Conservation (phyloP, 2,329 filamentous ascomycete genomes). For the Claviceps arundinis region DNA sequence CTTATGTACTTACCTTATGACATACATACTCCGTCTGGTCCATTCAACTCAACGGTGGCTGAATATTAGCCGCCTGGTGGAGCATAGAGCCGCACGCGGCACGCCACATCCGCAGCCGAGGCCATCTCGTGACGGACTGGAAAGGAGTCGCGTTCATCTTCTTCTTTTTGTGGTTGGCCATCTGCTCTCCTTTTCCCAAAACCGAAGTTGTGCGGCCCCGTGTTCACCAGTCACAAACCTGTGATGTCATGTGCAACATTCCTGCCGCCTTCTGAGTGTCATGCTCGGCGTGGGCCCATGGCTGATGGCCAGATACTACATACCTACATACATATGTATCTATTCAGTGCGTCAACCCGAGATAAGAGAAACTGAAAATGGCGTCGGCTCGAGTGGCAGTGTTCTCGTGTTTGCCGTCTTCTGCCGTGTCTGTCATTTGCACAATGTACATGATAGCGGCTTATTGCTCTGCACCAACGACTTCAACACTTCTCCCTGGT, state of each 20-base stretch:
- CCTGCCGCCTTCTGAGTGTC: not conserved
- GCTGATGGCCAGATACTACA: not conserved
- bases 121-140: too few relatives aligned
- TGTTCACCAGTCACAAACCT: not conserved
- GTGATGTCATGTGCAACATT: not conserved
- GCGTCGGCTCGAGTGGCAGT: not conserved
- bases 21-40: too few relatives aligned
- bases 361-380: not conserved
- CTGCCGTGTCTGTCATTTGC: not conserved
- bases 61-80: constrained; percentile 11
- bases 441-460: not conserved
- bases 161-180: not conserved
- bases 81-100: constrained; percentile 8
- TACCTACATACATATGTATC: too few relatives aligned
- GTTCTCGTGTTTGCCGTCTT: not conserved
- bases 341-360: not conserved
- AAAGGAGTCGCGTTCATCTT: too few relatives aligned
- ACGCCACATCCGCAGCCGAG: not conserved
- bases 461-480: not conserved
- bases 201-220: not conserved
- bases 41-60: not conserved
- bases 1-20: too few relatives aligned
- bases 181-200: not conserved
- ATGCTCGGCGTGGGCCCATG: not conserved
- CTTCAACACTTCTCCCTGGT: not conserved